Conservation (phyloP, 1,139 yeast species). For the Williopsis jadinii region DNA sequence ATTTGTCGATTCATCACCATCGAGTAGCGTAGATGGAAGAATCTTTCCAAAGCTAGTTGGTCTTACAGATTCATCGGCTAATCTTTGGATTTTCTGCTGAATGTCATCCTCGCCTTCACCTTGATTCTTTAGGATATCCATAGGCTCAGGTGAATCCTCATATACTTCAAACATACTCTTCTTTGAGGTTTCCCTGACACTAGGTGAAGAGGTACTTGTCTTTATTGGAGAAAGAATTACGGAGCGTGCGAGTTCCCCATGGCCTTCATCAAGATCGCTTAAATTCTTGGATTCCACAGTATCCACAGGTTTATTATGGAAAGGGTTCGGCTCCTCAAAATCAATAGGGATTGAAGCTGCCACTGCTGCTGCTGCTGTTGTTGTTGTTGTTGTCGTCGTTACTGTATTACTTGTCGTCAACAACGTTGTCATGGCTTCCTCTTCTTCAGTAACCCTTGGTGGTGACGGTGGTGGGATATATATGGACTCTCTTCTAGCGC, state of each 20-base stretch:
- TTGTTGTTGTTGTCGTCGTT: neutral
- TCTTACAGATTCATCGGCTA: constrained; percentile 17
- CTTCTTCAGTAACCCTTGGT: constrained; percentile 2
- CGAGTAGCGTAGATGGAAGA: neutral
- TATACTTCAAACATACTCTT: constrained; percentile 14
- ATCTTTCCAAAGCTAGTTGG: neutral
- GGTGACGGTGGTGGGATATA: constrained; percentile 25
- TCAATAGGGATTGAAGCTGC: constrained; percentile 1
- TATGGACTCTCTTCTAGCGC: constrained; percentile 32
- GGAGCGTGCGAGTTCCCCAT: constrained; percentile 11
- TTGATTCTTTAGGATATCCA: constrained; percentile 2
- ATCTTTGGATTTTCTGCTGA: constrained; percentile 12
- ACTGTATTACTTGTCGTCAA: no score
- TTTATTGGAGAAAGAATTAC: constrained; percentile 19
- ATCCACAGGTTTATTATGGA: constrained; percentile 3
- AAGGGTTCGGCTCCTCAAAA: constrained; percentile 11
- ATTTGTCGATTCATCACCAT: constrained; percentile 1
- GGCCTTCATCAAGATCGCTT: constrained; percentile 1
- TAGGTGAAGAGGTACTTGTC: constrained; percentile 12
- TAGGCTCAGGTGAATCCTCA: constrained; percentile 21
- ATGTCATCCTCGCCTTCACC: constrained; percentile 1
- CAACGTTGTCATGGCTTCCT: neutral
- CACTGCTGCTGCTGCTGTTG: neutral
- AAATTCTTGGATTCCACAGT: constrained; percentile 4
- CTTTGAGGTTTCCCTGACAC: constrained; percentile 2